Conservation (phyloP, 768 basidiomycete species). For the Roridomyces roridus region DNA sequence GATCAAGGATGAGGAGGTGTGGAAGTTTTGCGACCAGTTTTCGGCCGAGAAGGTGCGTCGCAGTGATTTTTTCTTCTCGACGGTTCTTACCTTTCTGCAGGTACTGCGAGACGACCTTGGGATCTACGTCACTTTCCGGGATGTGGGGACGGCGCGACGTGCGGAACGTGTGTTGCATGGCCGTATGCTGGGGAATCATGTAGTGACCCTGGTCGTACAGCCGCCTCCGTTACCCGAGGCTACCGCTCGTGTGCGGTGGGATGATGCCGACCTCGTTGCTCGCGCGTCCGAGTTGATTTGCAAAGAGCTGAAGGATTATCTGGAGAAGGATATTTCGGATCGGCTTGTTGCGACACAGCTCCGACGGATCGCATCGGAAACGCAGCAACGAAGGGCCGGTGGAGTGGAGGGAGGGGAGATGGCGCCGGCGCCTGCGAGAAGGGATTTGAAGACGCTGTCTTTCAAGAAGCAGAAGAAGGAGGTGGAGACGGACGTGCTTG, state of each 20-base stretch:
- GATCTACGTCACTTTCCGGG: constrained; percentile 84
- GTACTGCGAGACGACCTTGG: constrained; percentile 73
- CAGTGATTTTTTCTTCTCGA: constrained; percentile 16
- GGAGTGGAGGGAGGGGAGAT: constrained; percentile 22
- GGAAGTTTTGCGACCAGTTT: constrained; percentile 70
- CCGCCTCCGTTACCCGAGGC: constrained; percentile 43
- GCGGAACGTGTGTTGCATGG: constrained; percentile 69
- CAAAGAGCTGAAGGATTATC: constrained; percentile 56
- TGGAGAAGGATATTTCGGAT: constrained; percentile 73
- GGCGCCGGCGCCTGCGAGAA: constrained; percentile 40
- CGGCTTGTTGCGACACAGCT: constrained; percentile 62
- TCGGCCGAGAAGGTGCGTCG: constrained; percentile 65
- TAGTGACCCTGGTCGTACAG: constrained; percentile 62
- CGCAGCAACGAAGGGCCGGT: constrained; percentile 46
- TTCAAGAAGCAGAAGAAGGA: constrained; percentile 54
- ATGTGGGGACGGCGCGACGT: constrained; percentile 64
- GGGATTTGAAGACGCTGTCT: constrained; percentile 51
- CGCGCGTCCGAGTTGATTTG: constrained; percentile 62
- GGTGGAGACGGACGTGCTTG: constrained; percentile 42
- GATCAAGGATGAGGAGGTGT: constrained; percentile 72
- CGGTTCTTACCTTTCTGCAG: constrained; percentile 40
- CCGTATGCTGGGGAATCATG: constrained; percentile 63
- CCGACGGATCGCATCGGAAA: constrained; percentile 56
- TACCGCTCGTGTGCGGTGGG: constrained; percentile 55
- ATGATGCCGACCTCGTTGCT: constrained; percentile 56